These are phyloP conservation scores for Rhynchosporium agropyri DNA, from an alignment of 2,329 filamentous ascomycete genomes.

Conservation along the genomic window DNA sequence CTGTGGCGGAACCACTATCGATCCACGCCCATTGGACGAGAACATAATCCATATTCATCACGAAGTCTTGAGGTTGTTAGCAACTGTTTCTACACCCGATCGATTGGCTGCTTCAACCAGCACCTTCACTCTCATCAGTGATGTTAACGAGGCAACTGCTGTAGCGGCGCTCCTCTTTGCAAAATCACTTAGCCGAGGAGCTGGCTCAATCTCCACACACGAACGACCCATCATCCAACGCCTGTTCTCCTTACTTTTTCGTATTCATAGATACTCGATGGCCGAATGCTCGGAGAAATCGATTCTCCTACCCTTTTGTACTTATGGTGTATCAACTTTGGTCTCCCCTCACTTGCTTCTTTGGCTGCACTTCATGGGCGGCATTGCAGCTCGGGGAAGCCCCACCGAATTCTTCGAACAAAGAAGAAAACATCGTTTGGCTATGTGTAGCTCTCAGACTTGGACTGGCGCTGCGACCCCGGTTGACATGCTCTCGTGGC, in stretches of 20 bases:
- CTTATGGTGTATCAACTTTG: constrained; percentile 3
- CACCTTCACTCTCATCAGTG: not conserved
- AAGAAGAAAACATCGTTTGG: not conserved
- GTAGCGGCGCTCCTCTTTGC: not conserved
- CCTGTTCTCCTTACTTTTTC: not conserved
- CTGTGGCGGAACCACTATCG: not conserved
- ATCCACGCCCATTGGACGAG: not conserved
- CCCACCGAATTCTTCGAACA: not conserved
- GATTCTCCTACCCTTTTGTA: not conserved
- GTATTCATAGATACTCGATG: not conserved
- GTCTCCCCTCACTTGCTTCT: constrained; percentile 1
- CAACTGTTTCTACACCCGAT: not conserved
- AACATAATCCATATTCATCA: not conserved
- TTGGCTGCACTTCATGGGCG: constrained; percentile 2
- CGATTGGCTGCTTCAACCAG: not conserved
- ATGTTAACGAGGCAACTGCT: not conserved
- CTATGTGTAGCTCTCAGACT: not conserved
- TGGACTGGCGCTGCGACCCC: not conserved
- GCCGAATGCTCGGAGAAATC: not conserved
- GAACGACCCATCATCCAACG: not conserved
- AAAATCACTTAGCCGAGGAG: constrained; percentile 1
- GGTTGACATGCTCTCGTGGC: not conserved
- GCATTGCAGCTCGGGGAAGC: not conserved
- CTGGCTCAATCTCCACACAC: not conserved
- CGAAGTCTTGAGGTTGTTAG: constrained; percentile 1